Evolutionary conservation across 257 asterid species (phyloP).

Genomic region (Cinchona pubescens): DNA sequence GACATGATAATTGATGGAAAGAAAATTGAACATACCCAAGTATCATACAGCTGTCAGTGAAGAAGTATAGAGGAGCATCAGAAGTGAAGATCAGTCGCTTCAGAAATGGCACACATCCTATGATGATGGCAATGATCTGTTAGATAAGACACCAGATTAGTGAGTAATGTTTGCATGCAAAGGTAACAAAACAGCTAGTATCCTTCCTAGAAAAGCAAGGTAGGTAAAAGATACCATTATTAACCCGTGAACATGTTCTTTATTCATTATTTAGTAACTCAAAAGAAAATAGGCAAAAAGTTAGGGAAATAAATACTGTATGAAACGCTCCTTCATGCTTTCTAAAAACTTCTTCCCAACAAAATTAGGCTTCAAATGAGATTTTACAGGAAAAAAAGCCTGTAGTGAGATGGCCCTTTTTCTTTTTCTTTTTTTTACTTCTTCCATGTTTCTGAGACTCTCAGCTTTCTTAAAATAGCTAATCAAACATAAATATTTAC

Average conservation of each 20-base stretch:
- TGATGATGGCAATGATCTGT: constrained; percentile 78
- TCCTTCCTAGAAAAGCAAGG: neutral
- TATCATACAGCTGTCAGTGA: constrained; percentile 95
- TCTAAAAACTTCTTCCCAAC: neutral
- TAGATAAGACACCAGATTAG: constrained; percentile 23
- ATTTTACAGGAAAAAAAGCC: neutral
- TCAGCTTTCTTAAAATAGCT: neutral
- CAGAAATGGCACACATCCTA: constrained; percentile 85
- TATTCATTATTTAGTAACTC: neutral
- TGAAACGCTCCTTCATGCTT: neutral
- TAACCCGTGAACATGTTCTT: neutral
- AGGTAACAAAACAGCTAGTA: neutral
- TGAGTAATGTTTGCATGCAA: neutral
- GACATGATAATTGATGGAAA: constrained; percentile 18
- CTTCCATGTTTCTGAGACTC: neutral
- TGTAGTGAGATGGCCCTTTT: neutral
- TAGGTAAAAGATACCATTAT: neutral
- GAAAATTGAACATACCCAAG: constrained; percentile 70
- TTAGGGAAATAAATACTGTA: neutral
- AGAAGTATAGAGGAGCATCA: constrained; percentile 93
- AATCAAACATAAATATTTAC: neutral
- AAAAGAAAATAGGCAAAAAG: neutral
- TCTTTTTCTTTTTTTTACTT: neutral
- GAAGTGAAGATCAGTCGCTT: constrained; percentile 72
- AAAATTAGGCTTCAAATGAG: neutral